These are phyloP conservation scores for Trichopus zeylanicus DNA, from an alignment of 116 monocot species.

Conservation along the genomic window DNA sequence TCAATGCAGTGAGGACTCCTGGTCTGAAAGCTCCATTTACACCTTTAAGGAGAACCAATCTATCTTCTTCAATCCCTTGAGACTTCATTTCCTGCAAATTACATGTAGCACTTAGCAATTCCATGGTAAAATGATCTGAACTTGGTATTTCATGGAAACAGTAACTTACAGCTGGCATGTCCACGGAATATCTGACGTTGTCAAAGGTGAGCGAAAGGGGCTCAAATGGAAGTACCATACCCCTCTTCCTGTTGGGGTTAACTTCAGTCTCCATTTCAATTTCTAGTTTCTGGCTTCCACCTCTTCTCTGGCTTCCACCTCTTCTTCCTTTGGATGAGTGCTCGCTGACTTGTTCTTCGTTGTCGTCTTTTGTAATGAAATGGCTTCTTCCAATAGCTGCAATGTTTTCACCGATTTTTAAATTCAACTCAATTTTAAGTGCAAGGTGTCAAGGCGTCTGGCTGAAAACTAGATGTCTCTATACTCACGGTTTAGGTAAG, in stretches of 20 bases:
- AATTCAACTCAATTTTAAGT: no score
- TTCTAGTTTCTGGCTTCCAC: no score
- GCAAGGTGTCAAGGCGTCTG: no score
- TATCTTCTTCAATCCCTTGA: conserved; percentile 25
- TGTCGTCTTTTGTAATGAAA: no score
- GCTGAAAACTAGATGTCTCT: neutral
- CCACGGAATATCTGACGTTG: conserved; percentile 56
- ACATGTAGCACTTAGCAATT: neutral
- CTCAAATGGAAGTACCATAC: conserved; percentile 74
- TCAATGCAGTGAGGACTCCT: conserved; percentile 50
- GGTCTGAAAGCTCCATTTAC: conserved; percentile 51
- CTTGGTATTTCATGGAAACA: neutral
- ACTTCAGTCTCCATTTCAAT: neutral
- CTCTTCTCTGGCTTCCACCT: no score
- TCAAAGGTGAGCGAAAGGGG: conserved; percentile 69
- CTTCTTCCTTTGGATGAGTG: no score
- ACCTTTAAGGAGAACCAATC: conserved; percentile 31
- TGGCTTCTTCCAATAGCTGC: no score
- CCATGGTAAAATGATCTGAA: no score
- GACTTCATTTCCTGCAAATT: conserved; percentile 38
- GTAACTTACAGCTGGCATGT: conserved; percentile 57
- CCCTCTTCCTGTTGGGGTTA: conserved; percentile 16
- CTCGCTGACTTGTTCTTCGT: no score
- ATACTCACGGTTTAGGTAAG: conserved; percentile 49
- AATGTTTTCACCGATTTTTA: no score